Evolutionary conservation across 2,329 filamentous ascomycete genomes (phyloP).

Genomic region (Xylaria sp.): DNA sequence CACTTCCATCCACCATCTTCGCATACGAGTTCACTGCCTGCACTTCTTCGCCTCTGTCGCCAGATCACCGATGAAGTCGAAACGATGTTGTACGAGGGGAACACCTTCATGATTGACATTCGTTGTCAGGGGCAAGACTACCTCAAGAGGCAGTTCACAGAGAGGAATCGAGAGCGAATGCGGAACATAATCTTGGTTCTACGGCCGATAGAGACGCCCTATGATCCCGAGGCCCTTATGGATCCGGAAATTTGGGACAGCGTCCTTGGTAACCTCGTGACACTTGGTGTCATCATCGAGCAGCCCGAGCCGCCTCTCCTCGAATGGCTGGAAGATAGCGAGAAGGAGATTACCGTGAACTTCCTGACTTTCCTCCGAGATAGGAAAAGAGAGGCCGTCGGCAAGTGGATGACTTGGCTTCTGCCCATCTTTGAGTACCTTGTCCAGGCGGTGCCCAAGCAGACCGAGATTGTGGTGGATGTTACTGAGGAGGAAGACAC

Average conservation of each 20-base stretch:
- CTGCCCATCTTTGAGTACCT: conserved; percentile 30
- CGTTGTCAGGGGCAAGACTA: conserved; percentile 13
- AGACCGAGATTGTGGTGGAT: conserved; percentile 28
- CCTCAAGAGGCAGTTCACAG: conserved; percentile 14
- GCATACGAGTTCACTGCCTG: conserved; percentile 19
- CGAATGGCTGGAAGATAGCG: conserved; percentile 20
- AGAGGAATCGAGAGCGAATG: conserved; percentile 20
- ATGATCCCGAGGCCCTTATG: conserved; percentile 1
- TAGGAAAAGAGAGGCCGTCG: conserved; percentile 18
- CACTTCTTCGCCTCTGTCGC: conserved; percentile 27
- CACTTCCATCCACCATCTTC: neutral
- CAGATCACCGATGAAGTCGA: conserved; percentile 30
- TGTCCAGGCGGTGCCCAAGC: conserved; percentile 17
- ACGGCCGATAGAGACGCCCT: conserved; percentile 3
- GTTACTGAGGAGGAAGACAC: conserved; percentile 24
- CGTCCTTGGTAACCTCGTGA: conserved; percentile 21
- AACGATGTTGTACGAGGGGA: conserved; percentile 25
- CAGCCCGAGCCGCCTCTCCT: conserved; percentile 12
- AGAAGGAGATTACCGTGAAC: conserved; percentile 5
- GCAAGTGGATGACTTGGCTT: conserved; percentile 26
- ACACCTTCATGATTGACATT: conserved; percentile 22
- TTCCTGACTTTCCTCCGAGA: conserved; percentile 17
- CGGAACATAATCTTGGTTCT: conserved; percentile 22
- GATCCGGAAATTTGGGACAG: conserved; percentile 23
- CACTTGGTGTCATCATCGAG: conserved; percentile 25